Evolutionary conservation across 164 flowering plant genomes (phyloP).

Genomic region (Stephania cephalantha): DNA sequence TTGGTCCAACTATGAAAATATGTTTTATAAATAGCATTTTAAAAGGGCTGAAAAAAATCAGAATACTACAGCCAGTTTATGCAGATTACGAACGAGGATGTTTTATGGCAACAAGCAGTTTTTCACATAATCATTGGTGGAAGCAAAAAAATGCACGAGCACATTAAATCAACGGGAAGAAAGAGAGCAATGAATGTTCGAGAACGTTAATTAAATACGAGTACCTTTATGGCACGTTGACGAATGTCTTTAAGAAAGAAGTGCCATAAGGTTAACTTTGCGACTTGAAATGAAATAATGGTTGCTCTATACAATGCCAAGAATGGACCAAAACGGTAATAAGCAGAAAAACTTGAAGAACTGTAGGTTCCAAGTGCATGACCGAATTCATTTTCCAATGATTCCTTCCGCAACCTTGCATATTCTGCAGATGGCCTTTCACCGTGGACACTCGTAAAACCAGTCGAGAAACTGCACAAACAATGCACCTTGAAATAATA

Average conservation of each 20-base stretch:
- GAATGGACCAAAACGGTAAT: slow-evolving; percentile 74
- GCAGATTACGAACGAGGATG: too few relatives aligned
- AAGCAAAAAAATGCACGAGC: neutral
- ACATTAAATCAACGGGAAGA: neutral
- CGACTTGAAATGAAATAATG: slow-evolving; percentile 71
- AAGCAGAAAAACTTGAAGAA: slow-evolving; percentile 48
- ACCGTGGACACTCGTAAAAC: slow-evolving; percentile 82
- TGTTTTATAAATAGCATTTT: too few relatives aligned
- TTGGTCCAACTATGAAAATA: too few relatives aligned
- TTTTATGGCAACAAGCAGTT: too few relatives aligned
- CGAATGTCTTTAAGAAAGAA: slow-evolving; percentile 66
- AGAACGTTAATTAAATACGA: neutral
- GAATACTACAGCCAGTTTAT: too few relatives aligned
- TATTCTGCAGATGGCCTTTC: slow-evolving; percentile 86
- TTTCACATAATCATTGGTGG: too few relatives aligned
- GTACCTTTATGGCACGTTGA: slow-evolving; percentile 74
- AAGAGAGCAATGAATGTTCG: neutral
- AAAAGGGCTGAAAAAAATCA: too few relatives aligned
- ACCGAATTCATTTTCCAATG: slow-evolving; percentile 83
- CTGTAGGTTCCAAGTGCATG: slow-evolving; percentile 53
- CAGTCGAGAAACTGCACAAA: slow-evolving; percentile 66
- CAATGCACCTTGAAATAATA: slow-evolving; percentile 3
- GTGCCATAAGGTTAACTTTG: slow-evolving; percentile 67
- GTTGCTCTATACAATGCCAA: slow-evolving; percentile 91
- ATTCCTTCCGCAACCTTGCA: slow-evolving; percentile 82